Evolutionary conservation across 1,284 basidiomycete genomes (phyloP), one percentile per base, ranked within the genome.

Genomic region (Rhodotorula sp.): DNA sequence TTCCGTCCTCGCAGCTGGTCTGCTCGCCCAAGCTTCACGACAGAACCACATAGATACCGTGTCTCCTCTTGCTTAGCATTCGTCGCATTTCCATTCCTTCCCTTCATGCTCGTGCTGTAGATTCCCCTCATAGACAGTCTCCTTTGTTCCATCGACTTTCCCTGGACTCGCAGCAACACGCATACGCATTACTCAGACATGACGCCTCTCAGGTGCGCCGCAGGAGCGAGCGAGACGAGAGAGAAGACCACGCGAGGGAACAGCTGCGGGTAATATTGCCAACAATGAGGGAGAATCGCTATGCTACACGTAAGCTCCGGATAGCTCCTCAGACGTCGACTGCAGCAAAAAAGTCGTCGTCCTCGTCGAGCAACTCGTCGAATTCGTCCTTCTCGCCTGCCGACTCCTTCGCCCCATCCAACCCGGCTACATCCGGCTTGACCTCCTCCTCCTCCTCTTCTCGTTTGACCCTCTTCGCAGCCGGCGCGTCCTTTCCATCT

Each of bases 251-350:
- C 24, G 15, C 6, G 11, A 57, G 53, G 31, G 18, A 50, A 80
- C 87, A 13, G 16, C 40, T 18, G 40, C 40, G 40, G 40, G 40
- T 44, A 44, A 44, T 18, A 18, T 44, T 44, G 40, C 40, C 40
- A 44, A 44, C 40, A 44, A 44, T 2, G 40, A 44, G 40, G 40
- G 3, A 44, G 40, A 44, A 44, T 13, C 40, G 34, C 40, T 44
- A 44, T 44, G 40, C 40, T 44, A 44, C 40, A 44, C 11, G 40
- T 44, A 44, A 44, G 40, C 40, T 44, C 40, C 40, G 8, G 40
- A 44, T 7, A 20, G 22, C 22, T 15, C 34, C 34, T 61, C 50
- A 67, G 15, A 63, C 10, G 44, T 59, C 68, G 34, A 71, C 52
- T 24, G 67, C 57, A 4, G 44, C 56, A 28, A 52, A 72, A 13